phyloP scores from a whole-genome alignment of 179 eudicot genomes.

The Beta corolliflora region DNA sequence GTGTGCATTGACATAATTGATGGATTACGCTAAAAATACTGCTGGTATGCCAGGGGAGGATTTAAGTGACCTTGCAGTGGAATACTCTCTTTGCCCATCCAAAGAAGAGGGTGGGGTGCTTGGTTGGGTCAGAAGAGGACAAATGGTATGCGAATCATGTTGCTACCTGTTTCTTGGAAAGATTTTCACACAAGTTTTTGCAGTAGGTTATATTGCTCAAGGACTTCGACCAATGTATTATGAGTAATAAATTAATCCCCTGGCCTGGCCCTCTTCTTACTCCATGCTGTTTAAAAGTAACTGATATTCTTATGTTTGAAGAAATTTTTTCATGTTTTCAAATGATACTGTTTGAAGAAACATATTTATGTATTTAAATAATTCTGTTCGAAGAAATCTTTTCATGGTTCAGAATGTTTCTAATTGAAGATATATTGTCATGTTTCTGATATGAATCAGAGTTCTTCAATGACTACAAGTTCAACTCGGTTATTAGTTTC shows the following conservation, averaged over 20 bases:
- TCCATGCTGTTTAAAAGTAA: neutral
- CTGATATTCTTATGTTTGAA: neutral
- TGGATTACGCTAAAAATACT: neutral
- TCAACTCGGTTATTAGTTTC: neutral
- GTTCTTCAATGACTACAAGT: too few species aligned
- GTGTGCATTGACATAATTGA: neutral
- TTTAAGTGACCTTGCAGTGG: conserved; percentile 86
- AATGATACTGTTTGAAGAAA: neutral
- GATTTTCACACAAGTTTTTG: neutral
- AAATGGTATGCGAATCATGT: conserved; percentile 70
- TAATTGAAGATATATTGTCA: too few species aligned
- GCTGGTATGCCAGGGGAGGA: conserved; percentile 23
- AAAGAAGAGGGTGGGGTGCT: conserved; percentile 97
- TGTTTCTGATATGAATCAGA: too few species aligned
- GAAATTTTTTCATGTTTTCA: neutral
- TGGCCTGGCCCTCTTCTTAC: neutral
- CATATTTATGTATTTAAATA: neutral
- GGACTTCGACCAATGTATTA: neutral
- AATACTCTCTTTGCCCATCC: conserved; percentile 87
- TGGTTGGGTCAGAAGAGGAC: conserved; percentile 98
- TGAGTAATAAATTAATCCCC: neutral
- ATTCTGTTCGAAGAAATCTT: too few species aligned
- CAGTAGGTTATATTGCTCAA: neutral
- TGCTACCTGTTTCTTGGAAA: neutral
- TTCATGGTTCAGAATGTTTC: too few species aligned